Percentiles rank a stretch among this genome's conserved stretches.
phyloP scores from a whole-genome alignment of 2,329 filamentous ascomycete species.

The Xylaria sp. region DNA sequence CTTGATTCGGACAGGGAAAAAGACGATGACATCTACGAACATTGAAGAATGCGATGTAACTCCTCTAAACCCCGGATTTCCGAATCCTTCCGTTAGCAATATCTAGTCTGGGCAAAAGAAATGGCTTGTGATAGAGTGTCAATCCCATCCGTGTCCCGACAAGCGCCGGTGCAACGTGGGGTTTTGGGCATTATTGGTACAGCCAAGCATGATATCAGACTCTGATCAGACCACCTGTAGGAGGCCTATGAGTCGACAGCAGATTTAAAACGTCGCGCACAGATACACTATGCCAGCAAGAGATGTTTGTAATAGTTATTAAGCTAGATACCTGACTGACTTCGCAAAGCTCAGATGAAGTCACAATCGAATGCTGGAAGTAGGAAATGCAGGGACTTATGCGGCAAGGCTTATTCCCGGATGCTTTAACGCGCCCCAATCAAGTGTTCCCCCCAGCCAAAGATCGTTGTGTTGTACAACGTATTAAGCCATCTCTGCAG shows the following conservation, averaged over 20 bases:
- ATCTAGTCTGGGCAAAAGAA: not conserved
- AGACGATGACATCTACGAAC: not conserved
- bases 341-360: not conserved
- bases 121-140: not conserved
- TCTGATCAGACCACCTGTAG: not conserved
- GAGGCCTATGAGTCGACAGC: not conserved
- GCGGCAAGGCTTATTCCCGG: not conserved
- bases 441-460: not conserved
- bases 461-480: conserved; percentile 11
- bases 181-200: not conserved
- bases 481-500: conserved; percentile 9
- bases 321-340: not conserved
- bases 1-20: too few species aligned
- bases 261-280: not conserved
- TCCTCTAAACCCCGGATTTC: too few species aligned
- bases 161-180: not conserved
- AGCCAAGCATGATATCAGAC: not conserved
- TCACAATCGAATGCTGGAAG: not conserved
- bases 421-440: not conserved
- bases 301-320: conserved; percentile 5
- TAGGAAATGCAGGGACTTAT: not conserved
- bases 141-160: not conserved
- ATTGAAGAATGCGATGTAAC: too few species aligned
- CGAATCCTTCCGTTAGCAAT: not conserved
- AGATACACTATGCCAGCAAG: not conserved